Evolutionary conservation across 345 rosid species (phyloP), one percentile per base, ranked within the genome.

Genomic region (Populus simonii): DNA sequence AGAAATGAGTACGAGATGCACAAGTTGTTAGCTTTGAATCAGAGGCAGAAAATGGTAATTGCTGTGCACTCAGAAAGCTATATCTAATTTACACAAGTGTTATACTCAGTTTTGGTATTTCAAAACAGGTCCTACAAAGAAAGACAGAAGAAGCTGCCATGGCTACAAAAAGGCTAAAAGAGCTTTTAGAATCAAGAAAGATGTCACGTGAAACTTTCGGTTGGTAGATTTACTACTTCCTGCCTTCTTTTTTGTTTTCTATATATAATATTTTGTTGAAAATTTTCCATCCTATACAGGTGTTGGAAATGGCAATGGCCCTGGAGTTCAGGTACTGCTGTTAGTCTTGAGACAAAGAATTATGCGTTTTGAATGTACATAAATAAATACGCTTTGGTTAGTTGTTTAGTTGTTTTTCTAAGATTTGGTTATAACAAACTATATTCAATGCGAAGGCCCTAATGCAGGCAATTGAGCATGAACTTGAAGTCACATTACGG

Each of bases 1-100:
- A 90, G 97, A 82, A 96, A 94, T 66, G 97, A 92, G 84, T 94
- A 89, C 63, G 99, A 96, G 93, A 90, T 94, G 98, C 99, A 96
- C 84, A 96, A 94, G 81, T 86, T 96, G 68, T 78, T 92, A 87
- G 94, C 99, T 80, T 83, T 96, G 84, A 96, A 96, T 87, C 98
- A 94, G 79, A 89, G 93, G 80, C 99, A 96, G 82, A 96, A 96
- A 81, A 89, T 92, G 98, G 99, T 96, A 87, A 70, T 27, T 70
- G 45, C 49, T 47, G 39, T 25, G 65, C 66, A 62, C 33, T 70
- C 55, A 13, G 23, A 36, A 62, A 72, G 7, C 8, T 73, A 10
- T 41, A 81, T 71, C 49, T 77, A 33, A 38, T 74, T 67, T 71
- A 70, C 18, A 59, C 51, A 74, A 69, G 55, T 74, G 29, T 61